phyloP scores from a whole-genome alignment of 129 eudicot species.

The Silybum marianum region DNA sequence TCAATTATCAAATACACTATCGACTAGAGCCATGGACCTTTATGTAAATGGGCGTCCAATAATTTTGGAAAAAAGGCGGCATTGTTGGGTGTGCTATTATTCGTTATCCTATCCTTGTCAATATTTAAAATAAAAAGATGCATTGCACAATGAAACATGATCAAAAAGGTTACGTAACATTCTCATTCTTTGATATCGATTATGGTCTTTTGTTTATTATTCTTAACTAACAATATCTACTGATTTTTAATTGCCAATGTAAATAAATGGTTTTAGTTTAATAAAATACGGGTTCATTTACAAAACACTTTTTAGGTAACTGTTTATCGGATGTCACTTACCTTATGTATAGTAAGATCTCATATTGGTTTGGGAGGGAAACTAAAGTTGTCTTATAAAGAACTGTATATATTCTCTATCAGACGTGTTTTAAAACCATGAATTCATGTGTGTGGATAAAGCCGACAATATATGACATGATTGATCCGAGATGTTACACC shows the following conservation, averaged over 20 bases:
- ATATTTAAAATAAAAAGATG: constrained; percentile 2
- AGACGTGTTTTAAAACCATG: too few relatives aligned
- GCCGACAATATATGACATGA: too few relatives aligned
- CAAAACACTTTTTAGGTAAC: too few relatives aligned
- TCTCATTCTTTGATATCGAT: constrained; percentile 11
- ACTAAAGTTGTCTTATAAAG: too few relatives aligned
- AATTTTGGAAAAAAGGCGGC: constrained; percentile 11
- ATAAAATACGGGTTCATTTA: background rate
- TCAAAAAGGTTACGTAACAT: constrained; percentile 1
- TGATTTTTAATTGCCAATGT: background rate
- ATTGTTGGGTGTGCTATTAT: constrained; percentile 17
- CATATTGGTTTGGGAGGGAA: too few relatives aligned
- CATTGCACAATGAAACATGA: constrained; percentile 16
- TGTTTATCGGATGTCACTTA: too few relatives aligned
- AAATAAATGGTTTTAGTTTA: background rate
- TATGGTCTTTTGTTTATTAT: background rate
- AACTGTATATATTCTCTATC: too few relatives aligned
- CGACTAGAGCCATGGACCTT: background rate
- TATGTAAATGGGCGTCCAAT: constrained; percentile 8
- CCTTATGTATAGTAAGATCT: too few relatives aligned
- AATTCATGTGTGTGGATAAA: too few relatives aligned
- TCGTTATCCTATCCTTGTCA: constrained; percentile 21
- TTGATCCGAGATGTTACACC: too few relatives aligned
- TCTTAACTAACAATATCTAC: background rate
- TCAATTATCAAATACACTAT: background rate